These are phyloP conservation scores for Leccinellum luteum DNA, from an alignment of 768 basidiomycete species.

Conservation along the genomic window DNA sequence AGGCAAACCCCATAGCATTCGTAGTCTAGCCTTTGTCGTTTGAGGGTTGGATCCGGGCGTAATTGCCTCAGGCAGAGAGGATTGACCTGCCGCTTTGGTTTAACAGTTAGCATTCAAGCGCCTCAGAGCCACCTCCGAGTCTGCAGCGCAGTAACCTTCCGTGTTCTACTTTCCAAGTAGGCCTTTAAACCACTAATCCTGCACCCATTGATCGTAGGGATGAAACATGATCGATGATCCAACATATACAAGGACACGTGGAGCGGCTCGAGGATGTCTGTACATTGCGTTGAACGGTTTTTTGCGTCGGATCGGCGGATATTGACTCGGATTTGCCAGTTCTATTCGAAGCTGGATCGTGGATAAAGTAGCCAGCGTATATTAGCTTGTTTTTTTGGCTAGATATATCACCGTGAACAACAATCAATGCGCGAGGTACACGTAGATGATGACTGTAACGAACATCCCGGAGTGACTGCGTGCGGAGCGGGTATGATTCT, in stretches of 20 bases:
- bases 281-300: not conserved
- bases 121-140: not conserved
- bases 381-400: not conserved
- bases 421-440: not conserved
- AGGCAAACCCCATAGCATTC: not conserved
- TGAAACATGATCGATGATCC: not conserved
- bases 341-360: not conserved
- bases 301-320: not conserved
- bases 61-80: not conserved
- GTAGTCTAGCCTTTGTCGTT: not conserved
- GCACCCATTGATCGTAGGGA: not conserved
- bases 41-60: not conserved
- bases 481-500: not conserved
- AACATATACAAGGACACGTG: not conserved
- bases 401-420: not conserved
- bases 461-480: not conserved
- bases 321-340: not conserved
- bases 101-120: not conserved
- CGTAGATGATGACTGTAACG: not conserved
- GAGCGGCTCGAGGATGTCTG: not conserved
- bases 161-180: not conserved
- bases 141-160: not conserved
- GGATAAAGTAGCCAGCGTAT: not conserved
- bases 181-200: not conserved
- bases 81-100: not conserved